Conservation (phyloP, 1,139 yeast species). For the Candida tropicalis region DNA sequence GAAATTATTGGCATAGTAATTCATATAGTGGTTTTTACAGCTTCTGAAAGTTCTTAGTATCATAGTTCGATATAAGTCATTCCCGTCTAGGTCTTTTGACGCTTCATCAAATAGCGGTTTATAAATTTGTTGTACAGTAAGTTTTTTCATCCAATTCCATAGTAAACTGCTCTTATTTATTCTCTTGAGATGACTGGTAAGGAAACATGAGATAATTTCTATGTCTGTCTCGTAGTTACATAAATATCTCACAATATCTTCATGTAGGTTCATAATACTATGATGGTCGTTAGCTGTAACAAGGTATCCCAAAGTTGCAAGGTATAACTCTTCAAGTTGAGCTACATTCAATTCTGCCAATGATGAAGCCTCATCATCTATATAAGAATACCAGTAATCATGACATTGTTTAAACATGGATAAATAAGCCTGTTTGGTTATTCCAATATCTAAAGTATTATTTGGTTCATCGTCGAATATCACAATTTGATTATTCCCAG, state of each 20-base stretch:
- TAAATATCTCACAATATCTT: conserved; percentile 24
- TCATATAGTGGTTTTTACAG: conserved; percentile 41
- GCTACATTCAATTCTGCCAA: not conserved
- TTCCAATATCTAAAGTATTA: conserved; percentile 35
- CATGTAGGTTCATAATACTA: conserved; percentile 35
- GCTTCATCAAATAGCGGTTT: not conserved
- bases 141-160: conserved; percentile 40
- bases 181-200: conserved; percentile 36
- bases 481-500: conserved; percentile 12
- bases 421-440: conserved; percentile 34
- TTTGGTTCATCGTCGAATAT: conserved; percentile 17
- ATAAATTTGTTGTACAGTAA: conserved; percentile 18
- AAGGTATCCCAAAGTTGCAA: conserved; percentile 37
- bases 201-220: conserved; percentile 32
- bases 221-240: conserved; percentile 25
- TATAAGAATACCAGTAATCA: conserved; percentile 28
- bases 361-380: not conserved
- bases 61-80: conserved; percentile 9
- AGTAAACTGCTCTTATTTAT: conserved; percentile 47
- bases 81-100: not conserved
- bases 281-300: conserved; percentile 47
- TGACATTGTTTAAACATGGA: conserved; percentile 39
- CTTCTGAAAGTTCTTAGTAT: conserved; percentile 30
- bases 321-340: conserved; percentile 16
- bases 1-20: conserved; percentile 42